A percentile compares a stretch with the other conserved stretches of the same genome.
These are phyloP conservation scores for Colletotrichum chlorophyti DNA, from an alignment of 2,329 filamentous ascomycete genomes.

Conservation along the genomic window DNA sequence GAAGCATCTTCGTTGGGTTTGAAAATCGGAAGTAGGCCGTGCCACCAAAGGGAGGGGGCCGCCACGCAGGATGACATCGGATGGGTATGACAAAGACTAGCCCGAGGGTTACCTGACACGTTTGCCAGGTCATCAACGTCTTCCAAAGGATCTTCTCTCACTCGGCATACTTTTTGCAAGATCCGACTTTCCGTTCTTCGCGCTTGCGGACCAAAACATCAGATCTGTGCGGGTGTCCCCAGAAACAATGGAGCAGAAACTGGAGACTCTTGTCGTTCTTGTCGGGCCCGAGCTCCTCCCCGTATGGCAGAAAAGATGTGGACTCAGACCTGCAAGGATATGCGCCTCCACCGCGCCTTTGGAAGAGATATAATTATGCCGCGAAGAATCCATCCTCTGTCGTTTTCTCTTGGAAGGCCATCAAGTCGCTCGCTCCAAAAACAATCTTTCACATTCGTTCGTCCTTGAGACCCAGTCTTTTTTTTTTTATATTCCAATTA, in stretches of 20 bases:
- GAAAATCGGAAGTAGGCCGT: too few species aligned
- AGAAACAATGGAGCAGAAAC: constrained; percentile 18
- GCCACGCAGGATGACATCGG: constrained; percentile 9
- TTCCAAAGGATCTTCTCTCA: neutral
- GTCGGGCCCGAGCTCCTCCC: constrained; percentile 11
- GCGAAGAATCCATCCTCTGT: too few species aligned
- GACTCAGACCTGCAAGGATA: neutral
- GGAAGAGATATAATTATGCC: neutral
- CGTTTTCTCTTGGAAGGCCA: too few species aligned
- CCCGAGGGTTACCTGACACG: constrained; percentile 9
- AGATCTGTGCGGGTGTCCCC: constrained; percentile 17
- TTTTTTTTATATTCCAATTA: too few species aligned
- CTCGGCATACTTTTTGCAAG: neutral
- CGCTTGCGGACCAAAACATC: neutral
- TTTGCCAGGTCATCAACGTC: neutral
- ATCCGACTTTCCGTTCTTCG: neutral
- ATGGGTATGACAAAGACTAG: neutral
- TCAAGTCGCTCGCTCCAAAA: constrained; percentile 15
- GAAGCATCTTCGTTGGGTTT: too few species aligned
- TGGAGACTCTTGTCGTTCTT: neutral
- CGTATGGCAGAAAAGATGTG: neutral
- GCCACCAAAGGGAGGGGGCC: neutral
- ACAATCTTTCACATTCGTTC: neutral
- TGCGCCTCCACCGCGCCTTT: too few species aligned
- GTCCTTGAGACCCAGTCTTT: too few species aligned